Base-by-base conservation (phyloP, 2,329 filamentous ascomycete genomes). In the Fusarium euwallaceae region DNA sequence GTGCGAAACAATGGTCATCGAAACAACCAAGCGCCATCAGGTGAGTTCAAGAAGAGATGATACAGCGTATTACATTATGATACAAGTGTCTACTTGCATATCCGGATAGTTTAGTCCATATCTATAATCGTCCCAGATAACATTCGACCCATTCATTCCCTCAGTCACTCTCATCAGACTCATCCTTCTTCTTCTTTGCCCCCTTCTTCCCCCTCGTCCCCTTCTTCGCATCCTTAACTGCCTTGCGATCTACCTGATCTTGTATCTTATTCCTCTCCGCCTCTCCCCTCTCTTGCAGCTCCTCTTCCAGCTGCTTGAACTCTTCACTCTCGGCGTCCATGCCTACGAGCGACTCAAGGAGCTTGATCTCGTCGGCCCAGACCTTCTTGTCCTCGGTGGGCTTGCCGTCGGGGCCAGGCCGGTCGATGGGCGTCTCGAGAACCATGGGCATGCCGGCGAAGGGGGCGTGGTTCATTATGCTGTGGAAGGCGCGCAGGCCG, bases 291-390 rank as follows among this genome's bases (percentile, higher is more conserved):
- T 88, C 90, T 67, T 92, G 88, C 75, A 98, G 82, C 60, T 90
- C 87, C 67, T 83, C 82, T 74, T 95, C 94, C 62, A 94, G 83
- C 14, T 86, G 82, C 75, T 83, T 85, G 80, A 98, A 98, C 77
- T 94, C 92, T 10, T 92, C 87, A n/a, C 90, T 87, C 39, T 95
- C 92, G 0, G 90, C 81, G 80, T 98, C 93, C 90, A 95, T 94
- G 9, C 92, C 96, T 45, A 98, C 93, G 61, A 99, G 86, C 55
- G 91, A 91, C 84, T 99, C 97, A 6, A 99, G 88, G 73, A 98
- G 86, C 86, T 98, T 98, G 84, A 99, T 98, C 85, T 99, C 97
- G 55, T 92, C 88, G 1, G 95, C 95, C 95, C 96, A 98, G 17
- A 98, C 88, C 63, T 90, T 87, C 82, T 92, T 94, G 82, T 98